These are phyloP conservation scores for Apophysomyces trapeziformis DNA, from an alignment of 371 early-diverging fungal species.

Conservation along the genomic window DNA sequence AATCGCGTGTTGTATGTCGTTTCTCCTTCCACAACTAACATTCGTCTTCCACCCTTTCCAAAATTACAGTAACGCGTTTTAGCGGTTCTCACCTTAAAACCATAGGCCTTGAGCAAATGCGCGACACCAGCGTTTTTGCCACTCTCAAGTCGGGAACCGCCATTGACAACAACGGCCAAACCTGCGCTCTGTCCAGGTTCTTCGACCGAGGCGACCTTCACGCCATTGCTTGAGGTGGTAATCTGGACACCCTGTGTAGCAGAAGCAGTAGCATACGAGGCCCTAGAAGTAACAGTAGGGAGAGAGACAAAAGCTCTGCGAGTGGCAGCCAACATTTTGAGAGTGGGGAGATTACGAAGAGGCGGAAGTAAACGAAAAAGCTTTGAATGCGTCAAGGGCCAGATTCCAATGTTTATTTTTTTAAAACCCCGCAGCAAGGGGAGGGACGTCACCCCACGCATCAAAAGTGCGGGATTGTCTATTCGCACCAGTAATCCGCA, in stretches of 20 bases:
- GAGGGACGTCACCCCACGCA: slow-evolving; percentile 1
- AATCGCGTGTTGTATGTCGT: slow-evolving; percentile 9
- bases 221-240: slow-evolving; percentile 57
- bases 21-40: background rate
- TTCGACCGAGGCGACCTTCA: slow-evolving; percentile 65
- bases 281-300: slow-evolving; percentile 57
- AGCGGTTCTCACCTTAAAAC: slow-evolving; percentile 80
- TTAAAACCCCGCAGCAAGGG: slow-evolving; percentile 1
- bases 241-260: slow-evolving; percentile 41
- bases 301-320: slow-evolving; percentile 66
- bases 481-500: too few relatives aligned
- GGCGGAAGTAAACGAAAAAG: slow-evolving; percentile 7
- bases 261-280: slow-evolving; percentile 62
- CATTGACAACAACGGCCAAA: slow-evolving; percentile 86
- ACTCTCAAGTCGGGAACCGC: slow-evolving; percentile 88
- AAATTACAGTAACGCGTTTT: background rate
- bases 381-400: slow-evolving; percentile 7
- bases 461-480: too few relatives aligned
- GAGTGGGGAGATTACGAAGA: slow-evolving; percentile 30
- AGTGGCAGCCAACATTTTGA: slow-evolving; percentile 62
- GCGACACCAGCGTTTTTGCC: slow-evolving; percentile 77
- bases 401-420: background rate
- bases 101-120: slow-evolving; percentile 90
- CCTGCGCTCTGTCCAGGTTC: slow-evolving; percentile 76
- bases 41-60: background rate